Evolutionary conservation across 441 rosid genomes (phyloP).

Genomic region (Omphalea diandra): DNA sequence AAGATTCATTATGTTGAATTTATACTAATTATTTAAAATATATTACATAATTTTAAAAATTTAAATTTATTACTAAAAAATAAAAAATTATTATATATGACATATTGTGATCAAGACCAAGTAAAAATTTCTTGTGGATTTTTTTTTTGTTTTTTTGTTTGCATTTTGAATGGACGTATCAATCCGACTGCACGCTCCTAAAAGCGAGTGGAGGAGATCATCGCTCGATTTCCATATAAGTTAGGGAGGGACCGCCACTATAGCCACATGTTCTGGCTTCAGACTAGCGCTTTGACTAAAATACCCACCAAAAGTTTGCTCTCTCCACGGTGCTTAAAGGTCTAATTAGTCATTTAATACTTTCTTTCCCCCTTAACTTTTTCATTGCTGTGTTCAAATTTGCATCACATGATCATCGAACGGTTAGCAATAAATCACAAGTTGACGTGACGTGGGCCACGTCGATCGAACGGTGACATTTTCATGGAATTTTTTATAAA

Average conservation of each 20-base stretch:
- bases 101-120: too few species aligned
- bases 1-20: too few species aligned
- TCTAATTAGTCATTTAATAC: conserved; percentile 15
- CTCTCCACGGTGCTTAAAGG: not conserved
- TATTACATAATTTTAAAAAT: too few species aligned
- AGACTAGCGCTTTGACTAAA: conserved; percentile 15
- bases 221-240: not conserved
- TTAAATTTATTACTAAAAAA: too few species aligned
- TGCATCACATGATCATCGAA: not conserved
- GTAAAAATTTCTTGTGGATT: too few species aligned
- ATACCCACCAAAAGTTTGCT: conserved; percentile 9
- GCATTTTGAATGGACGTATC: not conserved
- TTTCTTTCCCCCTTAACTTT: not conserved
- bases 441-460: not conserved
- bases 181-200: not conserved
- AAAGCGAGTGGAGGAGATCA: not conserved
- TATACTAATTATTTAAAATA: too few species aligned
- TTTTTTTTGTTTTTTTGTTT: not conserved
- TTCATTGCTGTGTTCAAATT: not conserved
- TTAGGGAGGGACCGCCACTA: conserved; percentile 6
- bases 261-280: not conserved
- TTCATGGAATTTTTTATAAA: too few species aligned
- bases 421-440: not conserved
- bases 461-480: too few species aligned
- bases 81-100: too few species aligned